Evolutionary conservation across 2,329 filamentous ascomycete genomes (phyloP).

Genomic region (Penicillium hesseltinei): DNA sequence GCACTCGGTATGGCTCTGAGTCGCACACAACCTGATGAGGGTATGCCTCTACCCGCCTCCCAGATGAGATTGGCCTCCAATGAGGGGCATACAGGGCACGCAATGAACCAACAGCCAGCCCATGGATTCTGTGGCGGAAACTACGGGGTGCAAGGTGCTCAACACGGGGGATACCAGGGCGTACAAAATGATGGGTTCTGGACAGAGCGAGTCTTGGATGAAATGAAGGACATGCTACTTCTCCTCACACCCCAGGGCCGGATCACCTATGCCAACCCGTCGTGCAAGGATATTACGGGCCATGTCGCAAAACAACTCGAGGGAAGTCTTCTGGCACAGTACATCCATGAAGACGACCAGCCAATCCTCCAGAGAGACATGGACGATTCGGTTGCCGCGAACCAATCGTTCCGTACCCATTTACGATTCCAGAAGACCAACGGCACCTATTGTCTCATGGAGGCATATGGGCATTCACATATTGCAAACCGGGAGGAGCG

Average conservation of each 20-base stretch:
- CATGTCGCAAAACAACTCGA: slow-evolving; percentile 69
- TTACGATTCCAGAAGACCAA: slow-evolving; percentile 78
- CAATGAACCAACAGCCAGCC: slow-evolving; percentile 13
- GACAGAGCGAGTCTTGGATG: slow-evolving; percentile 85
- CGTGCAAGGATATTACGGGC: slow-evolving; percentile 70
- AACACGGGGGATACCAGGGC: slow-evolving; percentile 26
- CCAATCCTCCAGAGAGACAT: slow-evolving; percentile 81
- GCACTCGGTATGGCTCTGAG: slow-evolving; percentile 15
- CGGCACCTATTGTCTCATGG: slow-evolving; percentile 73
- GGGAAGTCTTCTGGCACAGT: slow-evolving; percentile 73
- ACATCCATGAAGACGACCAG: slow-evolving; percentile 82
- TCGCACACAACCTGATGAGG: slow-evolving; percentile 13
- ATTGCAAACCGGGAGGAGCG: slow-evolving; percentile 65
- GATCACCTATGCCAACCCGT: slow-evolving; percentile 83
- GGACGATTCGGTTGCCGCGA: slow-evolving; percentile 81
- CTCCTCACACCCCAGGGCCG: slow-evolving; percentile 82
- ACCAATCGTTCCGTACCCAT: slow-evolving; percentile 77
- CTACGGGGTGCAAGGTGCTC: slow-evolving; percentile 14
- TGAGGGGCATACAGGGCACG: slow-evolving; percentile 11
- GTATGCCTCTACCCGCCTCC: slow-evolving; percentile 8
- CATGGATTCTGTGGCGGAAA: slow-evolving; percentile 11
- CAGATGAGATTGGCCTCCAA: slow-evolving; percentile 9
- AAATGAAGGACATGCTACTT: slow-evolving; percentile 83
- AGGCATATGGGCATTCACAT: slow-evolving; percentile 90
- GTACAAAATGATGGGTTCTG: slow-evolving; percentile 69